Percentiles rank a stretch among this genome's conserved stretches.
Evolutionary conservation across 306 rosid species (phyloP).

Genomic region (Leucaena leucocephala): DNA sequence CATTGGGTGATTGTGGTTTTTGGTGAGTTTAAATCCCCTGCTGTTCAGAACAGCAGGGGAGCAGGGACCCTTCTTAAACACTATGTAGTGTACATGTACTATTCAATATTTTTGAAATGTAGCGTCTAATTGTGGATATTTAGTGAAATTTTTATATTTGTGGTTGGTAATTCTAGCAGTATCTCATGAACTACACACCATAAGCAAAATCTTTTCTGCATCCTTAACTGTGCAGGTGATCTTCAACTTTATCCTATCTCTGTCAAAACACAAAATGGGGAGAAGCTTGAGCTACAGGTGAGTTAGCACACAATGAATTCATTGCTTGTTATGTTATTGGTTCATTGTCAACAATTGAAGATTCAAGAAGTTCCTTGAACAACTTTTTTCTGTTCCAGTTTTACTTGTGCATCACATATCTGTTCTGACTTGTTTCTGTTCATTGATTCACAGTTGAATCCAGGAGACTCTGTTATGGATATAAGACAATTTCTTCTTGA

Average conservation of each 20-base stretch:
- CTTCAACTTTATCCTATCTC: conserved; percentile 86
- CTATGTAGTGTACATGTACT: not conserved
- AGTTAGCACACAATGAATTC: conserved; percentile 39
- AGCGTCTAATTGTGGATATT: conserved; percentile 3
- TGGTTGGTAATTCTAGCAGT: conserved; percentile 17
- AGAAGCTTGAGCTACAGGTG: conserved; percentile 96
- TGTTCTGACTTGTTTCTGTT: conserved; percentile 34
- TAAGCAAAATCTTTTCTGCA: conserved; percentile 28
- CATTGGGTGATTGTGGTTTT: conserved; percentile 16
- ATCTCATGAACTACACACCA: conserved; percentile 17
- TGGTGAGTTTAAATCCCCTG: not conserved
- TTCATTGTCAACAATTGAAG: not conserved
- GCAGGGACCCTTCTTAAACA: not conserved
- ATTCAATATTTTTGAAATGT: conserved; percentile 2
- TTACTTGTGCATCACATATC: not conserved
- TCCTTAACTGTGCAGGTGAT: conserved; percentile 71
- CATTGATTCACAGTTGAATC: conserved; percentile 73
- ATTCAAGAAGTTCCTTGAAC: conserved; percentile 3
- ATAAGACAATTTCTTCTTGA: conserved; percentile 95
- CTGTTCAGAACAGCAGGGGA: not conserved
- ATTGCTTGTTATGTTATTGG: conserved; percentile 24
- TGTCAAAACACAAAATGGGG: conserved; percentile 90
- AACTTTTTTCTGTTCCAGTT: conserved; percentile 16
- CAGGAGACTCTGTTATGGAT: conserved; percentile 98
- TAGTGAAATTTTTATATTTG: conserved; percentile 20